Conservation (phyloP, 768 basidiomycete genomes). For the Tremella yokohamensis region DNA sequence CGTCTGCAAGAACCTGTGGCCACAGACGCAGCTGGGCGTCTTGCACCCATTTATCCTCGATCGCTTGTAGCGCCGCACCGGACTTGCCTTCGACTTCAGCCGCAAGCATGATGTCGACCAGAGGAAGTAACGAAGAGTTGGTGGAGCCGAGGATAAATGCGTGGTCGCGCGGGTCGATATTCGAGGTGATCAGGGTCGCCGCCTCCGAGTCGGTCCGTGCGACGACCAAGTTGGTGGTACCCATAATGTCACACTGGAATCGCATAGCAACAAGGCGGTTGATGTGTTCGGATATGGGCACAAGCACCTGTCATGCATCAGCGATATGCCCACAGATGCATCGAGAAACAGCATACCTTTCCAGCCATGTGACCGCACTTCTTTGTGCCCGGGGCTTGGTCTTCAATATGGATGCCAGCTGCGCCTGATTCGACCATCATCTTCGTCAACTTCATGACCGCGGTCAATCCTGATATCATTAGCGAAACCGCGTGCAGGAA, state of each 20-base stretch:
- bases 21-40: conserved; percentile 77
- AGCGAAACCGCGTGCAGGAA: not conserved
- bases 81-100: conserved; percentile 77
- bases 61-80: conserved; percentile 70
- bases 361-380: conserved; percentile 60
- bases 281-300: conserved; percentile 95
- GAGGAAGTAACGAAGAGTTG: conserved; percentile 63
- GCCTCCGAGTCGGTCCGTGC: conserved; percentile 97
- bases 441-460: conserved; percentile 96
- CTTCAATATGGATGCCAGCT: conserved; percentile 95
- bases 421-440: conserved; percentile 99
- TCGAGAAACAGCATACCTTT: conserved; percentile 38
- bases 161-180: conserved; percentile 97
- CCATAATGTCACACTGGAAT: conserved; percentile 97
- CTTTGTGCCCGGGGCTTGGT: conserved; percentile 96
- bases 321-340: not conserved
- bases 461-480: conserved; percentile 67
- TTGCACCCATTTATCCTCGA: conserved; percentile 83
- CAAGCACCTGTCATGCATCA: conserved; percentile 71
- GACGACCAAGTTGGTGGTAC: conserved; percentile 87
- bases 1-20: conserved; percentile 66
- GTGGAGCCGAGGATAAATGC: conserved; percentile 92
- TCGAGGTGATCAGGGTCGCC: conserved; percentile 91
- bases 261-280: conserved; percentile 96
- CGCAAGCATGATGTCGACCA: conserved; percentile 75